These are phyloP conservation scores for Piromyces finnis DNA, from an alignment of 192 early-diverging fungal genomes.

Conservation along the genomic window DNA sequence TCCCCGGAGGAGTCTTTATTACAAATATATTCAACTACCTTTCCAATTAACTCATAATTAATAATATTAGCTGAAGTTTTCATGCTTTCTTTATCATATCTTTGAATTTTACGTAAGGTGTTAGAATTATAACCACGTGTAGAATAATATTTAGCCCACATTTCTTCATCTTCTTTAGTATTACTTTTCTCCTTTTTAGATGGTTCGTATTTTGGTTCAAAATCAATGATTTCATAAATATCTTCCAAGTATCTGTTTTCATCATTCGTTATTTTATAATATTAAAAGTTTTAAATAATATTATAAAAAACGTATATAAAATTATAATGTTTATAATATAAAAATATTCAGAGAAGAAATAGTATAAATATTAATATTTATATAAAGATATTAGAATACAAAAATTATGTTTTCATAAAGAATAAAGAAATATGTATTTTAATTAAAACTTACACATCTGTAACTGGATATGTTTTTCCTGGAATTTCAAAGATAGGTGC, in stretches of 20 bases:
- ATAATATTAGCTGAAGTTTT: background rate
- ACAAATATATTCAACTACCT: background rate
- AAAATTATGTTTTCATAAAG: too few relatives aligned
- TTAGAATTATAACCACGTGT: conserved; percentile 23
- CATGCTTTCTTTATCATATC: background rate
- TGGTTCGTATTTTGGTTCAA: background rate
- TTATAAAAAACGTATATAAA: too few relatives aligned
- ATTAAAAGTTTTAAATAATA: too few relatives aligned
- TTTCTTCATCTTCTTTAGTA: conserved; percentile 8
- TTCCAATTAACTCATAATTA: background rate
- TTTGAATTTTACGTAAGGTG: conserved; percentile 22
- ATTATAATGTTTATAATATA: too few relatives aligned
- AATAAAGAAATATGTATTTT: too few relatives aligned
- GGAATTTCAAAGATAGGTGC: conserved; percentile 36
- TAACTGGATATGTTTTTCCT: conserved; percentile 30
- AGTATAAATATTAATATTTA: too few relatives aligned
- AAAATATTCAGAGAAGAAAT: too few relatives aligned
- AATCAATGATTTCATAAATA: background rate
- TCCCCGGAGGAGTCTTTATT: conserved; percentile 21
- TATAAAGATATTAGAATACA: too few relatives aligned
- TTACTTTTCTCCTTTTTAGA: conserved; percentile 12
- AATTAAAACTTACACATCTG: conserved; percentile 15
- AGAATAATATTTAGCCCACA: conserved; percentile 17
- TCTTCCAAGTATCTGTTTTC: background rate
- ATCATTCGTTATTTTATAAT: too few relatives aligned